Percentiles rank a stretch among this genome's conserved stretches.
These are phyloP conservation scores for Monosporascus sp. DNA, from an alignment of 2,329 filamentous ascomycete genomes.

Conservation along the genomic window DNA sequence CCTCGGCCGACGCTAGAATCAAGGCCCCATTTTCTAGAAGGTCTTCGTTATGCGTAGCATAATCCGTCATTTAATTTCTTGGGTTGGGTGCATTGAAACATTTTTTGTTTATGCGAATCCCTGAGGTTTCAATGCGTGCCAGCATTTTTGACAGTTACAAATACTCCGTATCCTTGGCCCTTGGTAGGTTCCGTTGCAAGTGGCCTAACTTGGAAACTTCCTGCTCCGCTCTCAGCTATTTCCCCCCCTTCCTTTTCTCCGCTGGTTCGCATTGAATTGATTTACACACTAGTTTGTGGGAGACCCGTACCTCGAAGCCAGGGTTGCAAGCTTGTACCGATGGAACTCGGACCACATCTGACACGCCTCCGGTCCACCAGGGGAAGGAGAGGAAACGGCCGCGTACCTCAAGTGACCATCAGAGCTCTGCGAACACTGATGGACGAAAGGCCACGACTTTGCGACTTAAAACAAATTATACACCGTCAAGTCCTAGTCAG, in stretches of 20 bases:
- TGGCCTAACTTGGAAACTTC: background rate
- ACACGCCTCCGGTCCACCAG: background rate
- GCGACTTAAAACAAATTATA: background rate
- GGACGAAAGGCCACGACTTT: no score
- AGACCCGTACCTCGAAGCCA: background rate
- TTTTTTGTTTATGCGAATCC: slow-evolving; percentile 41
- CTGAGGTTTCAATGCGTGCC: slow-evolving; percentile 6
- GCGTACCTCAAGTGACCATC: background rate
- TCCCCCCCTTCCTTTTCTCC: background rate
- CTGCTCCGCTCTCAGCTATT: background rate
- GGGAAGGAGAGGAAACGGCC: background rate
- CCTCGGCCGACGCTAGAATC: background rate
- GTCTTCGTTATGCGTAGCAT: slow-evolving; percentile 31
- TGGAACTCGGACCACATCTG: background rate
- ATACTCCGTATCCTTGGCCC: no score
- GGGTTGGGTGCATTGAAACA: slow-evolving; percentile 35
- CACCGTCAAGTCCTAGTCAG: background rate
- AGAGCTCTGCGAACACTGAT: background rate
- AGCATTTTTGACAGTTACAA: no score
- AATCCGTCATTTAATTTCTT: slow-evolving; percentile 43
- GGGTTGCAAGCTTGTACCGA: background rate
- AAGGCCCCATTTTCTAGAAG: slow-evolving; percentile 11
- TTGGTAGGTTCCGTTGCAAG: no score
- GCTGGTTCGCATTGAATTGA: background rate
- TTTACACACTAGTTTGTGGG: background rate